These are phyloP conservation scores for Trichosporon faecale DNA, from an alignment of 1,284 basidiomycete genomes.

Conservation along the genomic window DNA sequence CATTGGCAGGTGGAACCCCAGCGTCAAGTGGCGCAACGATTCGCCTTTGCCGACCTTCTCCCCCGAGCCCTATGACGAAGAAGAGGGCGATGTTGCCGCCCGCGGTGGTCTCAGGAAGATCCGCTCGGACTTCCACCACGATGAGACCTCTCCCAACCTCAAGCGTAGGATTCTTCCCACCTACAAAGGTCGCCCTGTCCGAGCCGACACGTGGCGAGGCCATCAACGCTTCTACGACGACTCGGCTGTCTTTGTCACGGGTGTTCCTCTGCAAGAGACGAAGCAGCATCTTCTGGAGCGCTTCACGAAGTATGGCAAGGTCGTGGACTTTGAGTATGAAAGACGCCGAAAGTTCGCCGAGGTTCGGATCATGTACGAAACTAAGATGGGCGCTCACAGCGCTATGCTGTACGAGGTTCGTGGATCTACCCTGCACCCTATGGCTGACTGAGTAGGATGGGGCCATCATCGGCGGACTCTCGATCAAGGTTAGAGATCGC, in stretches of 20 bases:
- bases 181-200: constrained; percentile 31
- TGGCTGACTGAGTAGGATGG: neutral
- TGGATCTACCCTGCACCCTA: neutral
- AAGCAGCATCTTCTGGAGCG: constrained; percentile 27
- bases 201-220: constrained; percentile 22
- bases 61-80: neutral
- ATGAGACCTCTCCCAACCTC: constrained; percentile 15
- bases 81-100: neutral
- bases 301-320: constrained; percentile 40
- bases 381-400: constrained; percentile 21
- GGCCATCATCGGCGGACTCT: neutral
- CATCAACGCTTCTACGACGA: constrained; percentile 33
- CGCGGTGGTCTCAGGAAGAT: neutral
- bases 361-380: constrained; percentile 37
- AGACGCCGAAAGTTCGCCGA: constrained; percentile 18
- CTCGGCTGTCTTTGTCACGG: constrained; percentile 33
- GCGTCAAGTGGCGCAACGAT: constrained; percentile 16
- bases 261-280: constrained; percentile 24
- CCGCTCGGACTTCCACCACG: constrained; percentile 6
- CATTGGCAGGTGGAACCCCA: constrained; percentile 28
- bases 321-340: constrained; percentile 40
- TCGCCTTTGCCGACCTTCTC: neutral
- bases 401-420: constrained; percentile 37
- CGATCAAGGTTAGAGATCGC: neutral
- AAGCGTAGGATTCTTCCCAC: constrained; percentile 24